A percentile compares a stretch with the other conserved stretches of the same genome.
Evolutionary conservation across 1,284 basidiomycete genomes (phyloP).

Genomic region (Golubevia pallescens): DNA sequence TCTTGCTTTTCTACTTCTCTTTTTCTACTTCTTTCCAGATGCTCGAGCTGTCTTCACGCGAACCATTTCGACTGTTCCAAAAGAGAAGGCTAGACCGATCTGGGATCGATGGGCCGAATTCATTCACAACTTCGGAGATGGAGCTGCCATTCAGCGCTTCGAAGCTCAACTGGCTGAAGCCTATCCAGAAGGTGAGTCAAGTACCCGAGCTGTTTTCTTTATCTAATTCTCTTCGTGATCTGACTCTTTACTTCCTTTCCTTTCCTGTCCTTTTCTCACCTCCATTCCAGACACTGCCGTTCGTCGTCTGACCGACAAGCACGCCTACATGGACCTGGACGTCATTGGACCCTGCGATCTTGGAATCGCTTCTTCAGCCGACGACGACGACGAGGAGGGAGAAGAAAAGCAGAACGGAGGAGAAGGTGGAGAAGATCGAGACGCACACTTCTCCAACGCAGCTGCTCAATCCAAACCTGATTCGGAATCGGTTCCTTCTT

Average conservation of each 20-base stretch:
- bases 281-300: slow-evolving; percentile 27
- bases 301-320: slow-evolving; percentile 40
- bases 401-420: slow-evolving; percentile 24
- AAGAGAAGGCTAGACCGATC: slow-evolving; percentile 46
- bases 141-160: slow-evolving; percentile 43
- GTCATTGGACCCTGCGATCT: slow-evolving; percentile 44
- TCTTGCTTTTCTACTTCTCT: not conserved
- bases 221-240: not conserved
- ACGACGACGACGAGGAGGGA: slow-evolving; percentile 33
- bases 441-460: slow-evolving; percentile 3
- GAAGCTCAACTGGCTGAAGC: slow-evolving; percentile 44
- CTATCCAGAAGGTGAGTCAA: slow-evolving; percentile 34
- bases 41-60: slow-evolving; percentile 59
- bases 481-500: slow-evolving; percentile 19
- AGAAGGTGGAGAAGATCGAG: slow-evolving; percentile 4
- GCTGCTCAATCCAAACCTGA: slow-evolving; percentile 15
- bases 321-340: slow-evolving; percentile 52
- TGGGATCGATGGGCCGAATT: slow-evolving; percentile 59
- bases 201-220: too few relatives aligned
- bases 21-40: slow-evolving; percentile 14
- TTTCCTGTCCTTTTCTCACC: not conserved
- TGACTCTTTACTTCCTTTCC: not conserved
- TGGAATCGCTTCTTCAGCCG: slow-evolving; percentile 21
- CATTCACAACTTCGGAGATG: slow-evolving; percentile 58
- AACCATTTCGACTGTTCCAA: slow-evolving; percentile 42